phyloP scores from a whole-genome alignment of 75 land plant genomes.

The Pinus albicaulis region DNA sequence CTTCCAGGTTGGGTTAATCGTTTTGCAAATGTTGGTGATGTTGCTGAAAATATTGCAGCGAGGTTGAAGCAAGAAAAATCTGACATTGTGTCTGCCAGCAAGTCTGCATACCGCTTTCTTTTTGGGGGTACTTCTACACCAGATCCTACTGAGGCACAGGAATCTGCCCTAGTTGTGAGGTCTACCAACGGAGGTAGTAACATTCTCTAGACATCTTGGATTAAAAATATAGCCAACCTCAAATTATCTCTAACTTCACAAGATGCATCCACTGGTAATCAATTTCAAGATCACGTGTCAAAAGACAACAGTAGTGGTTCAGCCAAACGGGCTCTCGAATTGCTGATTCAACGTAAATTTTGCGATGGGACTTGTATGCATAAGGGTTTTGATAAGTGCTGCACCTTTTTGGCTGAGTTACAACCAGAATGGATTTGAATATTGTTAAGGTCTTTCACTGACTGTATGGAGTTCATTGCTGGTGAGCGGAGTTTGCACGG shows the following conservation, averaged over 20 bases:
- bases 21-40: conserved; percentile 94
- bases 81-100: conserved; percentile 79
- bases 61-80: conserved; percentile 81
- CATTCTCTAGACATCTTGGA: not conserved
- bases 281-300: no score
- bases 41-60: conserved; percentile 76
- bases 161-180: not conserved
- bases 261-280: not conserved
- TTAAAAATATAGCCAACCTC: not conserved
- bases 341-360: no score
- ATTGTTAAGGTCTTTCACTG: no score
- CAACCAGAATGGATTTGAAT: no score
- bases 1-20: conserved; percentile 98
- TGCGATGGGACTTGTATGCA: no score
- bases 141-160: conserved; percentile 10
- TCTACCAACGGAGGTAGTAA: conserved; percentile 9
- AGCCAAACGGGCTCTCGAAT: no score
- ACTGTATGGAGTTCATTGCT: no score
- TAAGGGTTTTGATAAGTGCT: no score
- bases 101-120: conserved; percentile 69
- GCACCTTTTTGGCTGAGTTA: no score
- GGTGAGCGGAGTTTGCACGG: no score
- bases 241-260: not conserved
- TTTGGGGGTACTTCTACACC: conserved; percentile 48
- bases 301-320: no score